phyloP scores from a whole-genome alignment of 495 filamentous ascomycete genomes.

The Aspergillus ostianus region DNA sequence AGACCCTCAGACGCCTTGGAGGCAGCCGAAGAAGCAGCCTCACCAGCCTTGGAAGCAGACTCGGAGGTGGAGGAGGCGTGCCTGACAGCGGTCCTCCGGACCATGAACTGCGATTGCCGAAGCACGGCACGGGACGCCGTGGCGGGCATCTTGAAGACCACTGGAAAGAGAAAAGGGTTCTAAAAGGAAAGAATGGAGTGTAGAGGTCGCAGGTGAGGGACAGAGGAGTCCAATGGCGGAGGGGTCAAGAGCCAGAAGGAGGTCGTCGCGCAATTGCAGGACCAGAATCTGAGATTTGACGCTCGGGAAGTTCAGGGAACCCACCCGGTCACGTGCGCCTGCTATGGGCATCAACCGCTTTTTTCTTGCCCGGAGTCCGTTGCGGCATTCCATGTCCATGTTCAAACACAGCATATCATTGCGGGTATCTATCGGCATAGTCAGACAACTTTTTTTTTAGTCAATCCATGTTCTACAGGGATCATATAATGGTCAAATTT shows the following conservation, averaged over 20 bases:
- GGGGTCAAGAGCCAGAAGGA: constrained; percentile 29
- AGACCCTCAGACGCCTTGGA: constrained; percentile 84
- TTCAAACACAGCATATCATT: no score
- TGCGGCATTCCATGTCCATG: no score
- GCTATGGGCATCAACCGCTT: no score
- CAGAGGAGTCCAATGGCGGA: constrained; percentile 43
- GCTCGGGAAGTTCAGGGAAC: constrained; percentile 48
- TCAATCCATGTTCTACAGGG: no score
- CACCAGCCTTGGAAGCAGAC: constrained; percentile 66
- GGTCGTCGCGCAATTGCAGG: constrained; percentile 40
- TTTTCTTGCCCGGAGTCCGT: no score
- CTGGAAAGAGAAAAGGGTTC: constrained; percentile 28
- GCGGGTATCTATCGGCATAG: no score
- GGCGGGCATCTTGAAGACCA: constrained; percentile 45
- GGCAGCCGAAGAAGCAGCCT: constrained; percentile 60
- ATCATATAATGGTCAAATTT: no score
- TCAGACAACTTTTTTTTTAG: no score
- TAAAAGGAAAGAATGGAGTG: constrained; percentile 28
- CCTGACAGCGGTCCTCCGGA: constrained; percentile 55
- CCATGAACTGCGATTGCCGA: constrained; percentile 58
- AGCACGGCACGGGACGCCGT: constrained; percentile 57
- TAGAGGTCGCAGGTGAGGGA: constrained; percentile 33
- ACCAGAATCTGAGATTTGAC: constrained; percentile 45
- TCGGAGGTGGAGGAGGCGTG: constrained; percentile 67
- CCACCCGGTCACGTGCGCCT: constrained; percentile 19